Percentiles rank a stretch among this genome's conserved stretches.
Conservation (phyloP, 257 asterid genomes). For the Solanum tarijense region DNA sequence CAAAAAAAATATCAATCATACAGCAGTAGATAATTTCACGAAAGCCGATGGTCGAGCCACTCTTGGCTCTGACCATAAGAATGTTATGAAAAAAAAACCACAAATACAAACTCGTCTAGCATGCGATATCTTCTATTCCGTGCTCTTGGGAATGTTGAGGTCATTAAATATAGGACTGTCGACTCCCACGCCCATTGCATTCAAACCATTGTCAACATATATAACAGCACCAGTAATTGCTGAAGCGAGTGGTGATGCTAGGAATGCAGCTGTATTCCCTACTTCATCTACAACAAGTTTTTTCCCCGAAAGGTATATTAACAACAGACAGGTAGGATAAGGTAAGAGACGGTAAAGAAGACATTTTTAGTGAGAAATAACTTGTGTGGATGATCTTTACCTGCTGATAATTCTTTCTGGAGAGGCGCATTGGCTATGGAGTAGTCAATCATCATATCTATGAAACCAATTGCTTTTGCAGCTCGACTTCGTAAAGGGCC, state of each 20-base stretch:
- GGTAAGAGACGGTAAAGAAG: background rate
- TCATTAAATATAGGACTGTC: conserved; percentile 69
- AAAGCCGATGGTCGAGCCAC: conserved; percentile 14
- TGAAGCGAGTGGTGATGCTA: conserved; percentile 77
- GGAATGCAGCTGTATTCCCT: conserved; percentile 76
- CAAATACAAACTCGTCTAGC: conserved; percentile 1
- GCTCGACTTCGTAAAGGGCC: conserved; percentile 90
- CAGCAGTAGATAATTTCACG: background rate
- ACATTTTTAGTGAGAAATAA: background rate
- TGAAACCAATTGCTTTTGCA: conserved; percentile 87
- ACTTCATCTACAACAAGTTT: conserved; percentile 59
- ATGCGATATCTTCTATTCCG: background rate
- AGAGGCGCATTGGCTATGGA: conserved; percentile 68
- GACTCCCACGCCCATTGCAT: conserved; percentile 83
- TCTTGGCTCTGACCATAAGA: conserved; percentile 16
- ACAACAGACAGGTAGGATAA: background rate
- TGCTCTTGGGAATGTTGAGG: conserved; percentile 53
- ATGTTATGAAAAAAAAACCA: background rate
- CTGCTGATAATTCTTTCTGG: conserved; percentile 78
- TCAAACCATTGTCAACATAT: conserved; percentile 82
- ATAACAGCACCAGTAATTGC: conserved; percentile 79
- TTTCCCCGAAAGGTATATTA: background rate
- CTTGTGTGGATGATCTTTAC: conserved; percentile 14
- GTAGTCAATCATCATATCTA: conserved; percentile 91
- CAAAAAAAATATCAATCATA: background rate